Percentiles rank a stretch among this genome's conserved stretches.
Evolutionary conservation across 1,284 basidiomycete species (phyloP).

Genomic region (Austroboletus olivaceoglutinosus): DNA sequence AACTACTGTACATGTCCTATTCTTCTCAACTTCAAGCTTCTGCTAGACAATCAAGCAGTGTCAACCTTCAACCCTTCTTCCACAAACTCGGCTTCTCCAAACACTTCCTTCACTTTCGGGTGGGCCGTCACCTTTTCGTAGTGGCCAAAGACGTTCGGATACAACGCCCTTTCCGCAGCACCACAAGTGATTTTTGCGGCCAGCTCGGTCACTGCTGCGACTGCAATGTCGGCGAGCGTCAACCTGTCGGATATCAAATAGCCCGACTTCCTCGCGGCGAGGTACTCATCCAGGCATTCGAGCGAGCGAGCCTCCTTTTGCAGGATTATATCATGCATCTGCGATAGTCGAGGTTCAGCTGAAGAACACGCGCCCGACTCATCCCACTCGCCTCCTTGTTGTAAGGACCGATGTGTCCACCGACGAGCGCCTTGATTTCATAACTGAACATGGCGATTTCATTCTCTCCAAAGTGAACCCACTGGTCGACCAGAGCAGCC

Average conservation of each 20-base stretch:
- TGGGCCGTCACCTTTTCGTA: constrained; percentile 50
- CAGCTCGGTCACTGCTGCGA: constrained; percentile 43
- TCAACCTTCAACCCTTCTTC: constrained; percentile 11
- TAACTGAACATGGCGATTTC: constrained; percentile 38
- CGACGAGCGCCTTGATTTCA: constrained; percentile 15
- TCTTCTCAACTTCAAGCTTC: neutral
- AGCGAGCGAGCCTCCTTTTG: constrained; percentile 32
- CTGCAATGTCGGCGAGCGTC: constrained; percentile 58
- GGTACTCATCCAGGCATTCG: constrained; percentile 47
- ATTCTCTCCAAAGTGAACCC: constrained; percentile 51
- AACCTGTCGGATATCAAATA: constrained; percentile 61
- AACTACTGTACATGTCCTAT: neutral
- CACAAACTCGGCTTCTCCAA: constrained; percentile 34
- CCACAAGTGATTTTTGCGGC: constrained; percentile 39
- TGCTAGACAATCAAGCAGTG: neutral
- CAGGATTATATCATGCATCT: constrained; percentile 28
- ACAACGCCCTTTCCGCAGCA: constrained; percentile 39
- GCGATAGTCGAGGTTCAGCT: neutral
- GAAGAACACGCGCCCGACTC: no score
- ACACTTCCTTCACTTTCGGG: constrained; percentile 42
- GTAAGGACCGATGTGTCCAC: constrained; percentile 24
- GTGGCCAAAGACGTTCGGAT: constrained; percentile 55
- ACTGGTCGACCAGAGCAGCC: constrained; percentile 54
- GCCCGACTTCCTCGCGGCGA: constrained; percentile 43
- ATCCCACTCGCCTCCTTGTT: constrained; percentile 25